Base-by-base conservation (phyloP, 495 filamentous ascomycete genomes). In the Glutinoglossum americanum region DNA sequence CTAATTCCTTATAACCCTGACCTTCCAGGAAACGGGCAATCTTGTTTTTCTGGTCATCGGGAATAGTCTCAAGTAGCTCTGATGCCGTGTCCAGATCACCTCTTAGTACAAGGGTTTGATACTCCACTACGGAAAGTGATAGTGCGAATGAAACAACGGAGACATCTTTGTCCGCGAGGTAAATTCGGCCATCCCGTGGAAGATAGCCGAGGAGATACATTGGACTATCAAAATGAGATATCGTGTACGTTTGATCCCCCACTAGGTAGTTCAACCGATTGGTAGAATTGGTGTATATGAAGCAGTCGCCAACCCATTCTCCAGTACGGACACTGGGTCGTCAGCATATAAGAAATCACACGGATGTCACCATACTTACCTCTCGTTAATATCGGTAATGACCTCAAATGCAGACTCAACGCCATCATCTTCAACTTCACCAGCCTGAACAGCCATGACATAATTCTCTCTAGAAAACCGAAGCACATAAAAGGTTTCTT, bases 241-340 rank as follows among this genome's bases (percentile, higher is more conserved):
- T 84, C n/a, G 92, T 95, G 76, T 97, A 95, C 30, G 89, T 93
- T 70, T 96, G 88, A 69, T 97, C 92, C 55, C 92, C 93, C 35
- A 99, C 92, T 23, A 99, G 80, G 70, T 97, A 96, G 75, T 97
- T 99, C 60, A 99, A 72, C 56, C 92, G 85, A 76, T 97, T 96
- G 27, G 89, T 94, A 63, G 80, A 82, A 73, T 89, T 97, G 28
- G 92, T 96, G 74, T 97, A 99, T 66, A 97, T 89, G 74, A 99
- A 92, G 72, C 89, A 94, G 69, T 99, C 92, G 26, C 92, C 92
- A 58, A 99, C 83, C 92, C 92, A 99, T 71, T 92, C 82, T 49
- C 88, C 92, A n/a, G 93, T 95, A 51, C 85, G 82, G 48, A 97
- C 86, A 60, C 81, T 85, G 57, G 7, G 39, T 7, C 10, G 35